Conservation (phyloP, 2,329 filamentous ascomycete genomes). For the Phoma sp. region DNA sequence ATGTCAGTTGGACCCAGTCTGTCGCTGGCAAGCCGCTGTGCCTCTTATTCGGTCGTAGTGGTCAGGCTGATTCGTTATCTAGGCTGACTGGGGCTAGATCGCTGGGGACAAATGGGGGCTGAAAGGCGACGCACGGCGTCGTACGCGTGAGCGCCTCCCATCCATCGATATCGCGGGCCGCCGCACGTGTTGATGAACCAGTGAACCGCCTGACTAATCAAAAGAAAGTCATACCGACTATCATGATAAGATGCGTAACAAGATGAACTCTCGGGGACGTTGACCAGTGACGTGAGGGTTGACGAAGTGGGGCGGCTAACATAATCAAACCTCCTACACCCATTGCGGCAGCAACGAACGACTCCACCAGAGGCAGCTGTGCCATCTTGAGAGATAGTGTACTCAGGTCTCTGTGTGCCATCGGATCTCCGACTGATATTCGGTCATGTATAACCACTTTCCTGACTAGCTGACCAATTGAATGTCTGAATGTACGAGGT, state of each 20-base stretch:
- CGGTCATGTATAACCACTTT: background rate
- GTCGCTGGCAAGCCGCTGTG: conserved; percentile 5
- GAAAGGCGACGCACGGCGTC: background rate
- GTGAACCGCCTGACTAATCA: background rate
- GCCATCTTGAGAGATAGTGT: background rate
- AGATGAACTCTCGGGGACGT: too few species aligned
- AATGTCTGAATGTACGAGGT: background rate
- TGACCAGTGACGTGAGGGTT: background rate
- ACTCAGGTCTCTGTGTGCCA: background rate
- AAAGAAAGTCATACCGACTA: background rate
- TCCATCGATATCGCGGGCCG: background rate
- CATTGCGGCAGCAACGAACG: background rate
- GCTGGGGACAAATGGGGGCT: conserved; percentile 7
- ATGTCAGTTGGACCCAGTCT: background rate
- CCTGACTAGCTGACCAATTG: background rate
- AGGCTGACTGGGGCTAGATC: conserved; percentile 11
- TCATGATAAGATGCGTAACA: background rate
- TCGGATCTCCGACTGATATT: background rate
- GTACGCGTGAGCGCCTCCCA: background rate
- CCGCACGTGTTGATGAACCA: background rate
- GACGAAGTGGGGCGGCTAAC: background rate
- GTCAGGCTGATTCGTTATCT: conserved; percentile 2
- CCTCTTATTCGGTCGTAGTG: conserved; percentile 3
- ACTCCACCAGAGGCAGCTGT: background rate
- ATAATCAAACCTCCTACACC: too few species aligned